A percentile compares a stretch with the other conserved stretches of the same genome.
phyloP scores from a whole-genome alignment of 1,284 basidiomycete species.

The Rhodotorula sp. region DNA sequence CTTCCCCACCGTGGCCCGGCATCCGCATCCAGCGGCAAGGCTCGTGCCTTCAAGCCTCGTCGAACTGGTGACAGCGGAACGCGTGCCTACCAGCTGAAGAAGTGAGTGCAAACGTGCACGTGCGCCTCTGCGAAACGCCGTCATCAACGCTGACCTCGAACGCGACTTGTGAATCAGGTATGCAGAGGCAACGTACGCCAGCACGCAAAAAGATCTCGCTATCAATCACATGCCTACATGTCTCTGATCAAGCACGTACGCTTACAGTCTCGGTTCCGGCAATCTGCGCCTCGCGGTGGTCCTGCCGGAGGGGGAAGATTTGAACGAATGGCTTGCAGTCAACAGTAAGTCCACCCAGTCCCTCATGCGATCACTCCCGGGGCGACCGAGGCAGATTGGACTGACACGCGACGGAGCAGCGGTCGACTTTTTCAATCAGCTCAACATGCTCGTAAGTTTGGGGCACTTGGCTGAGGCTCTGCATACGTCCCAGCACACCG shows the following conservation, averaged over 20 bases:
- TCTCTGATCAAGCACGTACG: accelerated
- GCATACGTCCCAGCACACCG: neutral
- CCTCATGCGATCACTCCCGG: neutral
- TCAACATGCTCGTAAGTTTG: slow-evolving; percentile 44
- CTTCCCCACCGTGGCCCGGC: too few species aligned
- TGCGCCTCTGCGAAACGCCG: too few species aligned
- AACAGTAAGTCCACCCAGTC: slow-evolving; percentile 66
- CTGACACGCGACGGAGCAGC: slow-evolving; percentile 26
- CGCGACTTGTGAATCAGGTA: slow-evolving; percentile 28
- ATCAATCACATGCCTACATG: neutral
- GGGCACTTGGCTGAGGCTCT: neutral
- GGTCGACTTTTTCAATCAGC: slow-evolving; percentile 48
- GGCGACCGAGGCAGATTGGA: too few species aligned
- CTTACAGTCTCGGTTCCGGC: slow-evolving; percentile 65
- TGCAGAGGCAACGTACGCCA: slow-evolving; percentile 43
- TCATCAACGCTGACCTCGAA: neutral
- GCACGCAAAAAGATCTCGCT: neutral
- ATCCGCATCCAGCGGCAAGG: slow-evolving; percentile 21
- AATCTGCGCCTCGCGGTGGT: slow-evolving; percentile 86
- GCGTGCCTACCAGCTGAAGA: slow-evolving; percentile 44
- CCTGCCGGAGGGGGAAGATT: slow-evolving; percentile 89
- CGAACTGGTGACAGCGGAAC: slow-evolving; percentile 27
- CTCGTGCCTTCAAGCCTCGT: slow-evolving; percentile 34
- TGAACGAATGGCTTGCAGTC: slow-evolving; percentile 94
- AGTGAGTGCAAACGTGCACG: slow-evolving; percentile 28